Evolutionary conservation across 202 grass and related monocot species (phyloP).

Genomic region (Brachypodium distachyon): DNA sequence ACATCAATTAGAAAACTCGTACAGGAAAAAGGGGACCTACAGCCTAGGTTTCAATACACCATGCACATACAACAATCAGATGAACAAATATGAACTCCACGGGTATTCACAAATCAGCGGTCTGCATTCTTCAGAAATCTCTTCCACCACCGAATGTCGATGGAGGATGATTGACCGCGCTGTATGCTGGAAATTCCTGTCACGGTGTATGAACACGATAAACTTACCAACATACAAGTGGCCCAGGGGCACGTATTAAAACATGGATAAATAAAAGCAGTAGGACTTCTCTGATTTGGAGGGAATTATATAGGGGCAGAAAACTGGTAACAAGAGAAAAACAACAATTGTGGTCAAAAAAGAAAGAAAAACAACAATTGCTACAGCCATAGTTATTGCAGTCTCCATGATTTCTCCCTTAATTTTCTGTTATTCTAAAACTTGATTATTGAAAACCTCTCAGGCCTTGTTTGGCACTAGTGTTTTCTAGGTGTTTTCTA

Average conservation of each 20-base stretch:
- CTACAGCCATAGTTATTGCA: background rate
- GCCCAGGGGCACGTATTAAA: background rate
- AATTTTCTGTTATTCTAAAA: background rate
- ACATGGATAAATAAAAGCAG: constrained; percentile 15
- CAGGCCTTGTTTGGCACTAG: too few species aligned
- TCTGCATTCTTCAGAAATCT: constrained; percentile 48
- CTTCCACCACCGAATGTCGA: constrained; percentile 41
- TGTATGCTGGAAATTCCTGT: constrained; percentile 59
- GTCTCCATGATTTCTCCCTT: background rate
- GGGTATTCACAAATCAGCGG: constrained; percentile 24
- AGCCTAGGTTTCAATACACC: background rate
- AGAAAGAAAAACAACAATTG: background rate
- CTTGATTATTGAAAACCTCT: too few species aligned
- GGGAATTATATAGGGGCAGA: background rate
- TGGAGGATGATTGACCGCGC: constrained; percentile 35
- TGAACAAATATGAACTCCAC: background rate
- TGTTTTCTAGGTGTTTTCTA: too few species aligned
- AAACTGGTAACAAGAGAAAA: background rate
- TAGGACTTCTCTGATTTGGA: background rate
- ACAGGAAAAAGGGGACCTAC: background rate
- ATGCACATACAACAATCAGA: constrained; percentile 29
- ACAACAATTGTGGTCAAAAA: background rate
- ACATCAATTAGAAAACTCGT: constrained; percentile 15
- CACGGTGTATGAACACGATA: constrained; percentile 1
- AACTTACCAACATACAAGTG: background rate